Evolutionary conservation across 768 basidiomycete species (phyloP), one percentile per base, ranked within the genome.

Genomic region (Leccinum incarnatum): DNA sequence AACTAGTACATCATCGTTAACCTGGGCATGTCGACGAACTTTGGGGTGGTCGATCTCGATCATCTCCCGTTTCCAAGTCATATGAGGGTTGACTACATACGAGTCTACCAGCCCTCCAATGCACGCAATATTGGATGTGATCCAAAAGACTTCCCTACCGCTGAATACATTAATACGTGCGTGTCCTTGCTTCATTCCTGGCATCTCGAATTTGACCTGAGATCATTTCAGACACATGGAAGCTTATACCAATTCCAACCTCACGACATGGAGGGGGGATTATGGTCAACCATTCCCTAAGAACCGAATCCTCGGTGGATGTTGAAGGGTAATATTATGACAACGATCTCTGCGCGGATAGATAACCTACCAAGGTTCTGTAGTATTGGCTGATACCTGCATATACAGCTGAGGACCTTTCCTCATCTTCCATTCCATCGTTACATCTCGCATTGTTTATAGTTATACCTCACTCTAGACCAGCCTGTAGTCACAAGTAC

Each of bases 51-150:
- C 61, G 84, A 88, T 59, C 74, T 81, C 48, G 74, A 69, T 2
- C 74, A 85, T 57, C 69, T 88, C 21, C 71, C 68, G 23, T 86
- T 85, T 67, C 82, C 84, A 5, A 71, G 69, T 4, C 76, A 76
- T 47, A 74, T 84, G 78, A 72, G 68, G 32, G 65, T 83, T 40
- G 84, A 85, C 62, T 85, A 81, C 61, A 76, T 85, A 59, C 80
- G 91, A 40, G 88, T 93, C 1, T 94, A 93, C 69, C 91, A 93
- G 67, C 80, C 82, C 25, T 69, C 76, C 50, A 72, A 82, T 52
- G 71, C 77, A n/a, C 78, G 80, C 50, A 89, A 91, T 65, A 78
- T 90, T 57, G 91, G 91, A 14, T 93, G 91, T 62, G 78, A 85
- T 64, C 91, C 91, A 4, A 72, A 75, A 23, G 75, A 77, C 46